phyloP scores from a whole-genome alignment of 768 basidiomycete species.

The Tricholoma furcatifolium region DNA sequence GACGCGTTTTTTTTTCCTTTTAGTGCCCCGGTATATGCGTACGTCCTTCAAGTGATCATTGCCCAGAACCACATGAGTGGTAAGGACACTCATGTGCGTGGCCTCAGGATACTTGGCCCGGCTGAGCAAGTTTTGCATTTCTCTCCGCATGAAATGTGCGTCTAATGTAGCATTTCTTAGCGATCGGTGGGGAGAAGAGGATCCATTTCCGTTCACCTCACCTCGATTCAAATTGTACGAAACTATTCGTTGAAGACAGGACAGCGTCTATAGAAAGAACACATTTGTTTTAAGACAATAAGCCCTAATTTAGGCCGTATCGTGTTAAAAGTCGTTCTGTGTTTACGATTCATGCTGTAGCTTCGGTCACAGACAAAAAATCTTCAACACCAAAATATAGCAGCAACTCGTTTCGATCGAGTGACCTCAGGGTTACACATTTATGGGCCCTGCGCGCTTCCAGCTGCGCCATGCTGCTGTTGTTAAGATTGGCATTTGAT shows the following conservation, averaged over 20 bases:
- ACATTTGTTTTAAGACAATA: neutral
- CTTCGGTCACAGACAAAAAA: too few relatives aligned
- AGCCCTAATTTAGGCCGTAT: too few relatives aligned
- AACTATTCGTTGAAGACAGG: constrained; percentile 55
- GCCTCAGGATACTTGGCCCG: constrained; percentile 84
- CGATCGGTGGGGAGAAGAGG: constrained; percentile 54
- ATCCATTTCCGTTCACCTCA: constrained; percentile 70
- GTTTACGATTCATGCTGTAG: too few relatives aligned
- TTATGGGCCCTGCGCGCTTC: constrained; percentile 1
- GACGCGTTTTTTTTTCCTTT: neutral
- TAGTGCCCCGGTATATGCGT: constrained; percentile 86
- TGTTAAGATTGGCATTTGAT: too few relatives aligned
- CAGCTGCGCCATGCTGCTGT: neutral
- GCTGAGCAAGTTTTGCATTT: constrained; percentile 53
- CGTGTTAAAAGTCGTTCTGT: too few relatives aligned
- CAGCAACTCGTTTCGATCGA: constrained; percentile 14
- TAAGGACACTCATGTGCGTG: constrained; percentile 97
- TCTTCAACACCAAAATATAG: neutral
- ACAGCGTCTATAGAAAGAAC: too few relatives aligned
- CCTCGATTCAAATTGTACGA: constrained; percentile 72
- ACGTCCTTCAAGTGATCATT: constrained; percentile 88
- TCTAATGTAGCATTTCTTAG: constrained; percentile 22
- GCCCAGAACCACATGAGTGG: constrained; percentile 97
- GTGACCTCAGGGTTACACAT: constrained; percentile 8
- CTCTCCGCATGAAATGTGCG: neutral